A percentile compares a stretch with the other conserved stretches of the same genome.
Evolutionary conservation across 768 basidiomycete genomes (phyloP).

Genomic region (Polyporus arcularius): DNA sequence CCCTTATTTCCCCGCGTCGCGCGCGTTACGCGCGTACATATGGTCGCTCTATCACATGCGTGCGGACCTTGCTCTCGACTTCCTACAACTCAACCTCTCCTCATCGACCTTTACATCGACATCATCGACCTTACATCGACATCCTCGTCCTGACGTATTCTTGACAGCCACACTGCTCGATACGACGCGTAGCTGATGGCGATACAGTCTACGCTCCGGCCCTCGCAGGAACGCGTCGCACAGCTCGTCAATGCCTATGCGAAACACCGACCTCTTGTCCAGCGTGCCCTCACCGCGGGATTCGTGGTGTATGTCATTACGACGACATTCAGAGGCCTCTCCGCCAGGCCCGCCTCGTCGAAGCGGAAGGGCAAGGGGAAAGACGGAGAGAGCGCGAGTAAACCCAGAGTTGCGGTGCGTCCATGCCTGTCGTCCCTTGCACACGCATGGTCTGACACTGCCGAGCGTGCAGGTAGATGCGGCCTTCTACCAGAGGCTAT

Average conservation of each 20-base stretch:
- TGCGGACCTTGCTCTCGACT: not conserved
- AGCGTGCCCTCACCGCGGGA: slow-evolving; percentile 64
- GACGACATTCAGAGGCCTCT: slow-evolving; percentile 60
- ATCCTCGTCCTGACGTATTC: not conserved
- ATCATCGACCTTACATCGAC: too few species aligned
- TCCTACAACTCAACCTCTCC: too few species aligned
- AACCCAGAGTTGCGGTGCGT: slow-evolving; percentile 69
- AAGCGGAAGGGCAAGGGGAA: slow-evolving; percentile 40
- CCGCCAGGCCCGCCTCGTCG: slow-evolving; percentile 36
- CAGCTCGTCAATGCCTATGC: slow-evolving; percentile 56
- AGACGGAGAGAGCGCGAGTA: slow-evolving; percentile 40
- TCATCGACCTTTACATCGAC: too few species aligned
- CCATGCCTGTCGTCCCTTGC: not conserved
- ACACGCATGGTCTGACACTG: not conserved
- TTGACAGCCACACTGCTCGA: not conserved
- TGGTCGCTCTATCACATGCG: slow-evolving; percentile 7
- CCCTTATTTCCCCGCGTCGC: too few species aligned
- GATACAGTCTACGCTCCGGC: slow-evolving; percentile 17
- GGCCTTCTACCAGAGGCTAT: slow-evolving; percentile 82
- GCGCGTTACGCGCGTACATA: too few species aligned
- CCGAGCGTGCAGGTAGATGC: slow-evolving; percentile 73
- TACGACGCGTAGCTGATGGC: slow-evolving; percentile 10
- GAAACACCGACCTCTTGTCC: slow-evolving; percentile 67
- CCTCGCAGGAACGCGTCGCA: slow-evolving; percentile 40
- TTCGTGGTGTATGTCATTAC: slow-evolving; percentile 75